These are phyloP conservation scores for Echinochloa phyllopogon DNA, from an alignment of 176 grass and related monocot species.

Conservation along the genomic window DNA sequence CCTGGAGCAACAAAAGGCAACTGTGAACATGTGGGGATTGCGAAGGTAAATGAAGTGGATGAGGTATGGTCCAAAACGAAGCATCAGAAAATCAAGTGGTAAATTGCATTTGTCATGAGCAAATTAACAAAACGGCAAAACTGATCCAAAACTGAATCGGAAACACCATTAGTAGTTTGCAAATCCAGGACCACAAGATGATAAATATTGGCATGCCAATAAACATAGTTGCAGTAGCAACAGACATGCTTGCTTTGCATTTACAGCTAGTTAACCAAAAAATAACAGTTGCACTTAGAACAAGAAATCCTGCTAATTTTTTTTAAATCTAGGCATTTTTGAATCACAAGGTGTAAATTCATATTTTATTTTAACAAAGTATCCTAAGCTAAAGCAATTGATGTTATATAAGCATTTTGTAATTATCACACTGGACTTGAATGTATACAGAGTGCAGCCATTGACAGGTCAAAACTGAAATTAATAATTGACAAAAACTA, in stretches of 20 bases:
- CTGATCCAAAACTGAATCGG: background rate
- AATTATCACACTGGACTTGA: background rate
- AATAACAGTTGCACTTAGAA: background rate
- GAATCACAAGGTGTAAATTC: background rate
- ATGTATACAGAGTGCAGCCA: background rate
- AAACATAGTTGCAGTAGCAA: background rate
- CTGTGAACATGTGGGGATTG: background rate
- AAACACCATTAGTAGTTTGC: background rate
- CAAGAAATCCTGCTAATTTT: background rate
- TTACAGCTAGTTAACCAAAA: background rate
- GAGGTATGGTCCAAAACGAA: background rate
- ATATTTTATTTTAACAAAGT: background rate
- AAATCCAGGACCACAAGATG: background rate
- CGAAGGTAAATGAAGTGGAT: background rate
- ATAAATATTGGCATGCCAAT: constrained; percentile 5
- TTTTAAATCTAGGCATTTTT: background rate
- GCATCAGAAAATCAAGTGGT: background rate
- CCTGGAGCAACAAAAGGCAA: constrained; percentile 52
- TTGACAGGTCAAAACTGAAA: background rate
- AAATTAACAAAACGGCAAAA: constrained; percentile 3
- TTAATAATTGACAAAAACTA: background rate
- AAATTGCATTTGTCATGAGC: background rate
- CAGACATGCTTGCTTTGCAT: background rate
- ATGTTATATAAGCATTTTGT: background rate
- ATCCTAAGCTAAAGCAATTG: background rate